Evolutionary conservation across 371 early-diverging fungal species (phyloP).

Genomic region (Lichtheimia hyalospora): DNA sequence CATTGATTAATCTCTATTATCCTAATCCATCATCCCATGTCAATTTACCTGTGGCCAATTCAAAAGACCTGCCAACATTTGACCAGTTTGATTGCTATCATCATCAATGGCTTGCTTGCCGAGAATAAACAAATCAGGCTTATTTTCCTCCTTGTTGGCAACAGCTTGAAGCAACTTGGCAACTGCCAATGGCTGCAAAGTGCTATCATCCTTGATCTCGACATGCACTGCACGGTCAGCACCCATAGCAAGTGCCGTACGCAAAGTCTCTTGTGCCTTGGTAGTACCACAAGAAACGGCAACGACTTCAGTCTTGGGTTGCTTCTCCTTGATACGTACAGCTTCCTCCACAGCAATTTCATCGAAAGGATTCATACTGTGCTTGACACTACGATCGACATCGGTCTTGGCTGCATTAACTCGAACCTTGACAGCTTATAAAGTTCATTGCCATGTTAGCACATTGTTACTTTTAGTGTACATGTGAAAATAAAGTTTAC

Average conservation of each 20-base stretch:
- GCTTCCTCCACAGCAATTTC: conserved; percentile 98
- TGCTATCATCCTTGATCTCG: conserved; percentile 74
- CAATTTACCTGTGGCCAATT: conserved; percentile 87
- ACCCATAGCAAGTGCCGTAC: conserved; percentile 98
- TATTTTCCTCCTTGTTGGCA: conserved; percentile 80
- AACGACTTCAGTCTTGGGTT: conserved; percentile 76
- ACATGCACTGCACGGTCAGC: conserved; percentile 97
- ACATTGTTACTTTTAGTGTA: background rate
- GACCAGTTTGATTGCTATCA: conserved; percentile 96
- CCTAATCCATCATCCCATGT: background rate
- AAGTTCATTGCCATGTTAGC: background rate
- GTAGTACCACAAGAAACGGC: conserved; percentile 90
- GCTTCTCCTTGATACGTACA: conserved; percentile 86
- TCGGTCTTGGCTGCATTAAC: conserved; percentile 87
- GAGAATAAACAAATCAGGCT: conserved; percentile 90
- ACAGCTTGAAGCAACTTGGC: conserved; percentile 92
- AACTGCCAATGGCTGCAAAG: conserved; percentile 82
- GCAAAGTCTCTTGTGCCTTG: conserved; percentile 90
- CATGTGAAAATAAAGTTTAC: conserved; percentile 17
- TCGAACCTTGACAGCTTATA: conserved; percentile 91
- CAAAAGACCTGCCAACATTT: conserved; percentile 97
- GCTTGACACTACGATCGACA: conserved; percentile 96
- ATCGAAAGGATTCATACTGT: conserved; percentile 99
- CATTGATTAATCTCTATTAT: background rate
- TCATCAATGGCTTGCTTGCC: conserved; percentile 99